These are phyloP conservation scores for Malassezia yamatoensis DNA, from an alignment of 1,284 basidiomycete species.

Conservation along the genomic window DNA sequence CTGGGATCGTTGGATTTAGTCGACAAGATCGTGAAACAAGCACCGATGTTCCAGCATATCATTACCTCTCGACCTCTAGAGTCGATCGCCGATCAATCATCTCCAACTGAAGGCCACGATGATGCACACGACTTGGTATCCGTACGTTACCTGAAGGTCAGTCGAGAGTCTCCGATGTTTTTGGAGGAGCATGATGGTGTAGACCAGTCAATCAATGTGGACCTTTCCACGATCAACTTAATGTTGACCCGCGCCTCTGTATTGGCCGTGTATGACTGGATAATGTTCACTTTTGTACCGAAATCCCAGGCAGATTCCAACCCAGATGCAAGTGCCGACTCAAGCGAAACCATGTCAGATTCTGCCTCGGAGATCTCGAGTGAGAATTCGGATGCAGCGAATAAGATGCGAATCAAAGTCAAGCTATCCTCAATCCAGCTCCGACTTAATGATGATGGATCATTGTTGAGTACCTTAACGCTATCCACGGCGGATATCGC, in stretches of 20 bases:
- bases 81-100: background rate
- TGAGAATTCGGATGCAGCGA: slow-evolving; percentile 20
- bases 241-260: slow-evolving; percentile 83
- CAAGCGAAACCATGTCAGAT: background rate
- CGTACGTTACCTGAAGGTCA: slow-evolving; percentile 71
- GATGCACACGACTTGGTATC: slow-evolving; percentile 59
- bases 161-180: slow-evolving; percentile 71
- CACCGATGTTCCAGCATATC: slow-evolving; percentile 54
- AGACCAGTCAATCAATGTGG: slow-evolving; percentile 76
- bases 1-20: slow-evolving; percentile 58
- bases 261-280: slow-evolving; percentile 84
- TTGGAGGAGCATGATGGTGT: slow-evolving; percentile 70
- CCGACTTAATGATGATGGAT: slow-evolving; percentile 66
- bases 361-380: background rate
- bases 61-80: slow-evolving; percentile 57
- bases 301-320: background rate
- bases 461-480: slow-evolving; percentile 71
- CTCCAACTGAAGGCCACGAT: background rate
- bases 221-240: slow-evolving; percentile 85
- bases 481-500: slow-evolving; percentile 83
- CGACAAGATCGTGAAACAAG: slow-evolving; percentile 58
- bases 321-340: too few relatives aligned
- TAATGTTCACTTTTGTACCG: slow-evolving; percentile 61
- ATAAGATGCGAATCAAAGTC: slow-evolving; percentile 71
- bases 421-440: slow-evolving; percentile 79